phyloP scores from a whole-genome alignment of 768 basidiomycete species.

The Lactarius trivialis region DNA sequence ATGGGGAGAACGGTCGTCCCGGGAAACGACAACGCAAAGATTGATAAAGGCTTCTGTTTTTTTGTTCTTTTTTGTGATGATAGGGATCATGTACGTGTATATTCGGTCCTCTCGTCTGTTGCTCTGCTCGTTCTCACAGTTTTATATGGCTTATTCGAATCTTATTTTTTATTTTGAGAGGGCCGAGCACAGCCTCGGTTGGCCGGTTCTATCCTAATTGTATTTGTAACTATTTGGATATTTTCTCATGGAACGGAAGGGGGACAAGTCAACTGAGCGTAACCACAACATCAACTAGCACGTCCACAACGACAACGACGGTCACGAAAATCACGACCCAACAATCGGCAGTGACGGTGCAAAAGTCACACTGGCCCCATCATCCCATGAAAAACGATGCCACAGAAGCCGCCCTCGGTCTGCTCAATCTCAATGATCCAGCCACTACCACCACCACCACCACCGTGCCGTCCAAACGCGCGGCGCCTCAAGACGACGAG shows the following conservation, averaged over 20 bases:
- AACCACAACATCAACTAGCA: not conserved
- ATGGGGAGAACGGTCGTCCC: slow-evolving; percentile 23
- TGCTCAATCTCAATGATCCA: slow-evolving; percentile 43
- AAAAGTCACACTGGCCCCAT: slow-evolving; percentile 6
- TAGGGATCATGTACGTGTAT: not conserved
- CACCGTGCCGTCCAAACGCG: slow-evolving; percentile 39
- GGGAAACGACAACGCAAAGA: slow-evolving; percentile 27
- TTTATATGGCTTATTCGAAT: not conserved
- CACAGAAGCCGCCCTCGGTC: slow-evolving; percentile 52
- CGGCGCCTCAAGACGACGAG: slow-evolving; percentile 23
- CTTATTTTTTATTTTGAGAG: not conserved
- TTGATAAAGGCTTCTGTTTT: slow-evolving; percentile 4
- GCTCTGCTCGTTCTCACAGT: not conserved
- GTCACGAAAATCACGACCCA: not conserved
- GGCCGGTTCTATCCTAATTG: not conserved
- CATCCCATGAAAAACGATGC: slow-evolving; percentile 45
- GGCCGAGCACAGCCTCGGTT: not conserved
- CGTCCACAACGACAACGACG: slow-evolving; percentile 2
- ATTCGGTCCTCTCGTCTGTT: not conserved
- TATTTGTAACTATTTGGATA: slow-evolving; percentile 11
- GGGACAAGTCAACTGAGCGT: not conserved
- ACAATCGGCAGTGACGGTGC: slow-evolving; percentile 2
- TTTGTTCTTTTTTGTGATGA: slow-evolving; percentile 1
- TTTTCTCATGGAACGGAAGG: slow-evolving; percentile 6
- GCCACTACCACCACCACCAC: slow-evolving; percentile 31